Percentiles rank a stretch among this genome's conserved stretches.
phyloP scores from a whole-genome alignment of 805 yeast genomes.

The Nakazawaea ishiwadae region DNA sequence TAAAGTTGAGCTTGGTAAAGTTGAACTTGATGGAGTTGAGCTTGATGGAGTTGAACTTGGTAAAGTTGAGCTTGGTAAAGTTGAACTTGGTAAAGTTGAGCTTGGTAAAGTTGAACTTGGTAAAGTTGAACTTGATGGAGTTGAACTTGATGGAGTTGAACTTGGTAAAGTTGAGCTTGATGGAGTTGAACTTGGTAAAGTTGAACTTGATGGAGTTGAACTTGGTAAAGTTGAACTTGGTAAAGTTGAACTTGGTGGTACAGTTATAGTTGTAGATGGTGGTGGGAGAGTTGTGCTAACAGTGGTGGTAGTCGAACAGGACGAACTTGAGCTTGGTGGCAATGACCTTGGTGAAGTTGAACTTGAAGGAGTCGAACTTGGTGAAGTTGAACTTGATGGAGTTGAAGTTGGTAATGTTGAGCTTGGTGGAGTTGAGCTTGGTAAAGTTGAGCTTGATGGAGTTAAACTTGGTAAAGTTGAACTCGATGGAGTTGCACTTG shows the following conservation, averaged over 20 bases:
- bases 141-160: not conserved
- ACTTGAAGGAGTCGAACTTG: constrained; percentile 3
- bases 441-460: not conserved
- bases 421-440: not conserved
- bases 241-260: not conserved
- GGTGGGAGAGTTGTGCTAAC: too few species aligned
- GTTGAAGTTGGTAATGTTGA: not conserved
- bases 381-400: not conserved
- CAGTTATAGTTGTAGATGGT: too few species aligned
- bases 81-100: not conserved
- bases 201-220: not conserved
- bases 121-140: not conserved
- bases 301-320: too few species aligned
- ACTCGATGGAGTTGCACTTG: not conserved
- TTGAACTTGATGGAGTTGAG: not conserved
- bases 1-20: not conserved
- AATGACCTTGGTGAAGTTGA: not conserved
- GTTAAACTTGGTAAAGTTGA: not conserved
- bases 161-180: not conserved
- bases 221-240: not conserved
- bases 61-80: not conserved
- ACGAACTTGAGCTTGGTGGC: not conserved
- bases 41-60: not conserved
- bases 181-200: not conserved
- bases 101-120: not conserved